Evolutionary conservation across 2,329 filamentous ascomycete genomes (phyloP).

Genomic region (Colletotrichum spinosum): DNA sequence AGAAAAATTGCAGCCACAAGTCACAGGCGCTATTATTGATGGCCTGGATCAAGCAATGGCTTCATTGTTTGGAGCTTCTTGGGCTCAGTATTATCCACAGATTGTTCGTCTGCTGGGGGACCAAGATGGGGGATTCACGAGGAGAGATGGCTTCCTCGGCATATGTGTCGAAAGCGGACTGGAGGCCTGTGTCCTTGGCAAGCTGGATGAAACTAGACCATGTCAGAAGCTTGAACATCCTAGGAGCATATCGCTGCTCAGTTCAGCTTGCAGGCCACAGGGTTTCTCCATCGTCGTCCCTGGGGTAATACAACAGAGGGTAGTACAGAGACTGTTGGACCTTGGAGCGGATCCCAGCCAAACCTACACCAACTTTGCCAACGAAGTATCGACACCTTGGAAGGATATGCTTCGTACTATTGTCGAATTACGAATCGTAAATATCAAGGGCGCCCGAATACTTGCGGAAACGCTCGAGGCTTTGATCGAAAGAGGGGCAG

Average conservation of each 20-base stretch:
- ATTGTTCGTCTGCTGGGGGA: background rate
- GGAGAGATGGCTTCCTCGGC: background rate
- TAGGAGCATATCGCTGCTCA: background rate
- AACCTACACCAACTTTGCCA: background rate
- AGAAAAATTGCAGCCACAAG: background rate
- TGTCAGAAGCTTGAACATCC: background rate
- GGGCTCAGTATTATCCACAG: constrained; percentile 1
- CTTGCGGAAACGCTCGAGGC: background rate
- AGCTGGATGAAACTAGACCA: background rate
- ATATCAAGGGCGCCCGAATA: background rate
- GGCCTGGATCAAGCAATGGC: background rate
- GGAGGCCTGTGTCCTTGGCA: background rate
- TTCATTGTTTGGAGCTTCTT: background rate
- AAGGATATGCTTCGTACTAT: background rate
- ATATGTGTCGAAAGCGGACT: background rate
- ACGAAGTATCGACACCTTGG: background rate
- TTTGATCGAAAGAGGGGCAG: background rate
- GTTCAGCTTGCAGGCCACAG: constrained; percentile 5
- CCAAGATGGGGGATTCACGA: background rate
- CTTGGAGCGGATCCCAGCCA: background rate
- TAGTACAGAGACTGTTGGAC: background rate
- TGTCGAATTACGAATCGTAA: background rate
- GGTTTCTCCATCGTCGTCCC: background rate
- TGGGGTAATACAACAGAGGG: background rate
- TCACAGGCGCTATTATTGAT: background rate